A percentile compares a stretch with the other conserved stretches of the same genome.
phyloP scores from a whole-genome alignment of 306 rosid species.

The Vigna angularis region DNA sequence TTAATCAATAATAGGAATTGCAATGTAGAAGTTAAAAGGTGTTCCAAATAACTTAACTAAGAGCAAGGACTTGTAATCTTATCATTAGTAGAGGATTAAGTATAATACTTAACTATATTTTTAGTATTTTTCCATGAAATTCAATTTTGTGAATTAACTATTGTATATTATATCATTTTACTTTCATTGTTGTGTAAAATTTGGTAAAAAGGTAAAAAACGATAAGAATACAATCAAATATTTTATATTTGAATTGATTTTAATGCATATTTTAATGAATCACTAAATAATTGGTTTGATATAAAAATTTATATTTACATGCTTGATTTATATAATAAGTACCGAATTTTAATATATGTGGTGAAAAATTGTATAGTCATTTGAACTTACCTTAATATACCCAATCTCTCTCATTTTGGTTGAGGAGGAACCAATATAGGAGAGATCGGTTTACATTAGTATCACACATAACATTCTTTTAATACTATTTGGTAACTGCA shows the following conservation, averaged over 20 bases:
- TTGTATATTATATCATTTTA: background rate
- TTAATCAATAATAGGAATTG: background rate
- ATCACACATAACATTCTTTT: no score
- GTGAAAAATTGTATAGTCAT: no score
- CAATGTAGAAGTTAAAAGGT: background rate
- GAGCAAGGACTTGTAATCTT: background rate
- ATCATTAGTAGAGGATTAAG: background rate
- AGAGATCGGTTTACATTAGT: no score
- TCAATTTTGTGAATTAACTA: background rate
- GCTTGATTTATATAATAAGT: no score
- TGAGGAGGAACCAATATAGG: no score
- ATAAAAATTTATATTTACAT: no score
- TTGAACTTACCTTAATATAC: no score
- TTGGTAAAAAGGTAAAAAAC: background rate
- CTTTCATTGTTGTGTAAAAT: background rate
- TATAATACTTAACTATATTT: background rate
- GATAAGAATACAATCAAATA: background rate
- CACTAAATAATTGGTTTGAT: no score
- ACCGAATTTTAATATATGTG: no score
- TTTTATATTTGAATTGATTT: background rate
- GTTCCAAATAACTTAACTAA: background rate
- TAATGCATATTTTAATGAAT: background rate
- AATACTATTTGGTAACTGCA: background rate
- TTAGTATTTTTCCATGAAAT: background rate
- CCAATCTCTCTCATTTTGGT: no score